Conservation (phyloP, 352 stramenopile species). For the Saprolegnia diclina region DNA sequence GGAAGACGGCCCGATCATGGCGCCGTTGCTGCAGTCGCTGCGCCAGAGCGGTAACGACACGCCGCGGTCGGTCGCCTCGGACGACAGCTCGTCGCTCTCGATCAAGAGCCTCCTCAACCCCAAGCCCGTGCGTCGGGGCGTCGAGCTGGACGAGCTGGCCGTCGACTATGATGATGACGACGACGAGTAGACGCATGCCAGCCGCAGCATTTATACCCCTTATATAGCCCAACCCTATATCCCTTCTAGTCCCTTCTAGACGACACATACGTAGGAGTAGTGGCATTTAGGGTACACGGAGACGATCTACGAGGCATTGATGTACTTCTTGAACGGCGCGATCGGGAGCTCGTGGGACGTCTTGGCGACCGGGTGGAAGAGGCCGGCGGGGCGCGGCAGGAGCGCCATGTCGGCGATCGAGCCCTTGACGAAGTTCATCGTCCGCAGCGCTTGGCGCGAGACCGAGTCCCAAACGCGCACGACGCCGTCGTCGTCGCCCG, state of each 20-base stretch:
- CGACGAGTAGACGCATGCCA: background rate
- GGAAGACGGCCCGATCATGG: background rate
- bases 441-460: constrained; percentile 58
- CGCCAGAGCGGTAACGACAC: background rate
- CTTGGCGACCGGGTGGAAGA: constrained; percentile 57
- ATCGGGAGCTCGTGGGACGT: constrained; percentile 42
- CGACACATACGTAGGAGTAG: too few species aligned
- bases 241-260: background rate
- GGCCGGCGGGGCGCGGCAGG: constrained; percentile 40
- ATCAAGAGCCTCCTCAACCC: background rate
- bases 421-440: constrained; percentile 62
- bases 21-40: background rate
- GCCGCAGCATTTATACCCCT: background rate
- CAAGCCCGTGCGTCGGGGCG: background rate
- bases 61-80: background rate
- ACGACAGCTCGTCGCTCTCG: constrained; percentile 8
- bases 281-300: too few species aligned
- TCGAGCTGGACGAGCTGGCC: constrained; percentile 6
- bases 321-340: constrained; percentile 74
- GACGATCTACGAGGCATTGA: constrained; percentile 34
- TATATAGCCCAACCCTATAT: background rate
- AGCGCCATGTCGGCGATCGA: constrained; percentile 50
- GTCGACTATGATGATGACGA: constrained; percentile 10
- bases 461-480: constrained; percentile 65
- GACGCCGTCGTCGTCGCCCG: constrained; percentile 49